Evolutionary conservation across 106 monocot genomes (phyloP).

Genomic region (Apostasia ramifera): DNA sequence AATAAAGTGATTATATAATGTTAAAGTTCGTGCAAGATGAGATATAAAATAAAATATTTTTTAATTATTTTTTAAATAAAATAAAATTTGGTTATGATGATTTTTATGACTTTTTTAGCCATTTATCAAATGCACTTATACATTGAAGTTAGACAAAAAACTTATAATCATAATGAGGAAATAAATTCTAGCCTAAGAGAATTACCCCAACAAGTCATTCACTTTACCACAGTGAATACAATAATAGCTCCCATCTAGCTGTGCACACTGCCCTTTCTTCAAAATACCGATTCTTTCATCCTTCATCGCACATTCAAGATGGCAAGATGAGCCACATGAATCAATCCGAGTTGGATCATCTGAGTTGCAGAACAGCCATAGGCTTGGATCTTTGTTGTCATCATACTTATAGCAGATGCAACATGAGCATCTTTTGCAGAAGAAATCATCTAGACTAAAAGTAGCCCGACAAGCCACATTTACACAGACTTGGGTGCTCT

Average conservation of each 20-base stretch:
- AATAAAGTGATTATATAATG: no score
- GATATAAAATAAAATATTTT: no score
- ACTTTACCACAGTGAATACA: conserved; percentile 49
- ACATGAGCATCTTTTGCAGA: conserved; percentile 66
- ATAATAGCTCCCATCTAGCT: conserved; percentile 45
- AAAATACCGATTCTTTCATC: conserved; percentile 42
- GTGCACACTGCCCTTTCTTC: conserved; percentile 8
- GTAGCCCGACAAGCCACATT: conserved; percentile 61
- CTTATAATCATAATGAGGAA: no score
- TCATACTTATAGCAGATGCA: conserved; percentile 68
- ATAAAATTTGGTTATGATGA: no score
- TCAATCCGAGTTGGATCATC: conserved; percentile 21
- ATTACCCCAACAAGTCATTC: conserved; percentile 59
- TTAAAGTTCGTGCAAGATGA: no score
- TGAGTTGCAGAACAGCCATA: conserved; percentile 66
- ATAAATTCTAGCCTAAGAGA: neutral
- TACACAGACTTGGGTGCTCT: conserved; percentile 21
- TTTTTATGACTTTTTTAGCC: no score
- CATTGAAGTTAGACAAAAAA: no score
- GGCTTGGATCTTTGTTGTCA: conserved; percentile 79
- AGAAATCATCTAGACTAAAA: conserved; percentile 25
- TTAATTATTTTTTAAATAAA: no score
- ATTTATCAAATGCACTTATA: no score
- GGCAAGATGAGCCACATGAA: conserved; percentile 52
- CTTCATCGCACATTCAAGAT: conserved; percentile 48